Percentiles rank a stretch among this genome's conserved stretches.
These are phyloP conservation scores for Morella rubra DNA, from an alignment of 306 rosid species.

Conservation along the genomic window DNA sequence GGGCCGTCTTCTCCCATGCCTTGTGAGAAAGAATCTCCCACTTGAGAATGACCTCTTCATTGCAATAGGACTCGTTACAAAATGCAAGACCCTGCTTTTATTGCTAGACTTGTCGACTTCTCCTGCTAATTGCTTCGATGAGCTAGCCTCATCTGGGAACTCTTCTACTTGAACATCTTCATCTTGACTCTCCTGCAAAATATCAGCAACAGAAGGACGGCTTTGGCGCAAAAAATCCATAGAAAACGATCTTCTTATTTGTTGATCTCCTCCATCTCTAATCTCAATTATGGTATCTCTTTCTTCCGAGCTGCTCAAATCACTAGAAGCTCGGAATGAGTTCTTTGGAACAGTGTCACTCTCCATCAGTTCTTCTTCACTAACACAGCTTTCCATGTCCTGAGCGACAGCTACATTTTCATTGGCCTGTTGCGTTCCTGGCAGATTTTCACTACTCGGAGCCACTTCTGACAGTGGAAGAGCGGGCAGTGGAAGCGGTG, in stretches of 20 bases:
- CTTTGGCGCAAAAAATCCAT: slow-evolving; percentile 66
- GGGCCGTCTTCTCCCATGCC: slow-evolving; percentile 58
- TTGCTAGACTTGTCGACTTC: slow-evolving; percentile 47
- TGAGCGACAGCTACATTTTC: slow-evolving; percentile 23
- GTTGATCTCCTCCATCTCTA: slow-evolving; percentile 48
- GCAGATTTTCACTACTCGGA: slow-evolving; percentile 30
- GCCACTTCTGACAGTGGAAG: slow-evolving; percentile 25
- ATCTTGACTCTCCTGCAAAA: slow-evolving; percentile 45
- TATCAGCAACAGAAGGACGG: slow-evolving; percentile 44
- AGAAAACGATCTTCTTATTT: slow-evolving; percentile 65
- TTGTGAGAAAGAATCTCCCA: slow-evolving; percentile 62
- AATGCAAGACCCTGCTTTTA: slow-evolving; percentile 50
- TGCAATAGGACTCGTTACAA: slow-evolving; percentile 64
- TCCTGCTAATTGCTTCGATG: slow-evolving; percentile 55
- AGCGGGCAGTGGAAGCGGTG: slow-evolving; percentile 27
- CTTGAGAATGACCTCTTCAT: slow-evolving; percentile 92
- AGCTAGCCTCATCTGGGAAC: slow-evolving; percentile 38
- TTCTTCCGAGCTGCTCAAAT: slow-evolving; percentile 54
- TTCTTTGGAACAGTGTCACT: slow-evolving; percentile 38
- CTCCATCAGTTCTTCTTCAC: slow-evolving; percentile 30
- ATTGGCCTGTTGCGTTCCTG: slow-evolving; percentile 34
- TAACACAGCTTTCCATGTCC: slow-evolving; percentile 24
- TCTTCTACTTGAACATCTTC: slow-evolving; percentile 42
- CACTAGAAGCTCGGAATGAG: slow-evolving; percentile 56
- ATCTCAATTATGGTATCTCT: slow-evolving; percentile 65